Percentiles rank a stretch among this genome's conserved stretches.
phyloP scores from a whole-genome alignment of 495 filamentous ascomycete genomes.

The Podospora conica region DNA sequence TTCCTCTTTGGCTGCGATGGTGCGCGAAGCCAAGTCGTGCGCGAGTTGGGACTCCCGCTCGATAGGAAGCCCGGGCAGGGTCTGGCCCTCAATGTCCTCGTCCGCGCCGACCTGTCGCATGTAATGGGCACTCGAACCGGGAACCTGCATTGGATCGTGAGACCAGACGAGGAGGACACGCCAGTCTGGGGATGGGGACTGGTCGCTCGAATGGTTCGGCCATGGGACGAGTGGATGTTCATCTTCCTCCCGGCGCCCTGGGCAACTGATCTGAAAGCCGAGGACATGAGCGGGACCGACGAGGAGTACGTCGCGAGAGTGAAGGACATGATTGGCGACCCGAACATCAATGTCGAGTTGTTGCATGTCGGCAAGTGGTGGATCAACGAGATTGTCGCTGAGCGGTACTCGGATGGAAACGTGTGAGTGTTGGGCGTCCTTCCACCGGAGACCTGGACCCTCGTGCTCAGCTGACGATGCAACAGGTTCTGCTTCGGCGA shows the following conservation, averaged over 20 bases:
- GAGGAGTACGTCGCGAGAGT: slow-evolving; percentile 36
- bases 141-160: slow-evolving; percentile 50
- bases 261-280: slow-evolving; percentile 20
- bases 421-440: slow-evolving; percentile 20
- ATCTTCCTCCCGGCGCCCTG: slow-evolving; percentile 34
- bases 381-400: slow-evolving; percentile 39
- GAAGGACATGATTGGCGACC: slow-evolving; percentile 47
- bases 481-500: slow-evolving; percentile 41
- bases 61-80: slow-evolving; percentile 48
- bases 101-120: slow-evolving; percentile 48
- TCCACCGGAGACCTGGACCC: neutral
- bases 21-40: slow-evolving; percentile 46
- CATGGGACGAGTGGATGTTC: slow-evolving; percentile 45
- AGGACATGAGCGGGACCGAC: slow-evolving; percentile 28
- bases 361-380: slow-evolving; percentile 36
- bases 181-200: slow-evolving; percentile 34
- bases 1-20: slow-evolving; percentile 58
- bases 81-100: slow-evolving; percentile 47
- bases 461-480: neutral
- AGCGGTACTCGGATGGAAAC: slow-evolving; percentile 36
- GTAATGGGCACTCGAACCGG: slow-evolving; percentile 44
- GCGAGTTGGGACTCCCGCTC: slow-evolving; percentile 43
- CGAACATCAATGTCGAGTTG: slow-evolving; percentile 31
- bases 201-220: slow-evolving; percentile 37
- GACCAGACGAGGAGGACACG: slow-evolving; percentile 26